Base-by-base conservation (phyloP, 1,284 basidiomycete genomes). In the Moniliophthora roreri region DNA sequence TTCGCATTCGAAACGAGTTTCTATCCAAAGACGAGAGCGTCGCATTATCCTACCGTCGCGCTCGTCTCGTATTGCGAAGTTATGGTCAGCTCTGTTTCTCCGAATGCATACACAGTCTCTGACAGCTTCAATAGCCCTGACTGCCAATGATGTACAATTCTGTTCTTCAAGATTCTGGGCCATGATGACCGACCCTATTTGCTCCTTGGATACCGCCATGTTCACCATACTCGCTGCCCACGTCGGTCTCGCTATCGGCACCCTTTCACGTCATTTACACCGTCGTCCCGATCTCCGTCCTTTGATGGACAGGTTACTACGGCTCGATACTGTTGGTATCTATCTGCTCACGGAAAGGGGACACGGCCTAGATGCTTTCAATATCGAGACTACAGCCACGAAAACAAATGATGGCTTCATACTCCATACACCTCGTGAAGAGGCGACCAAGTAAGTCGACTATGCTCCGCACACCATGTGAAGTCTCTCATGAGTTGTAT, bases 361-460 rank as follows among this genome's bases (percentile, higher is more conserved):
- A 5, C 82, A 84, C 51, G 82, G 81, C 10, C 62, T 83, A n/a
- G 82, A 84, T 50, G 74, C 79, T 3, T 76, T 79, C 59, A 80
- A 83, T 60, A 71, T 82, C 20, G 81, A 84, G 60, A 84, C 81
- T 2, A 84, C 80, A 5, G 82, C 81, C 18, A 82, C 78, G 1
- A 73, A 73, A 56, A 75, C 73, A 3, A 50, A 65, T 3, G 67
- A 75, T 52, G 78, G 77, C 1, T 82, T 78, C 61, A 70, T 81
- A 51, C 72, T 83, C 34, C 66, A 82, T 60, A 81, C 80, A 0
- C 79, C 81, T 40, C 66, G 73, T 39, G 77, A 79, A 62, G 75
- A 78, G 62, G 81, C 81, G 23, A 74, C 79, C 34, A 84, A 84
- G 81, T 82, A 60, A 57, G 76, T 67, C 20, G 32, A 34, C 26